phyloP scores from a whole-genome alignment of 371 early-diverging fungal genomes.

The Mucor velutinosus region DNA sequence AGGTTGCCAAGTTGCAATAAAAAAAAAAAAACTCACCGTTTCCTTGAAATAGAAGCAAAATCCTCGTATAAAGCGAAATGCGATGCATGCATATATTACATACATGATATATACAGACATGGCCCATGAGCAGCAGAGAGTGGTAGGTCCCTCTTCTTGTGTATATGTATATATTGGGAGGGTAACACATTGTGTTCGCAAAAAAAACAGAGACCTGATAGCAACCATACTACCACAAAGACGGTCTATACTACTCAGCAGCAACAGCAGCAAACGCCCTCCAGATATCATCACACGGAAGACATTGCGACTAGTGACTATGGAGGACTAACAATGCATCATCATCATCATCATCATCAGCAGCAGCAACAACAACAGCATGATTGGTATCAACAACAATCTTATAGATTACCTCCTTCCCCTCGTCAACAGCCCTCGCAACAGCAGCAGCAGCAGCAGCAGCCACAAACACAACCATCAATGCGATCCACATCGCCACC shows the following conservation, averaged over 20 bases:
- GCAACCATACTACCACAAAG: neutral
- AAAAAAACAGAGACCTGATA: constrained; percentile 3
- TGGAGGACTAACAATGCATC: constrained; percentile 1
- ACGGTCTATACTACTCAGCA: neutral
- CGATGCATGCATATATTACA: constrained; percentile 61
- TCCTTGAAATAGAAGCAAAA: constrained; percentile 44
- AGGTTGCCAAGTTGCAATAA: neutral
- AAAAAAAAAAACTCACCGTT: neutral
- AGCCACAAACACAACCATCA: neutral
- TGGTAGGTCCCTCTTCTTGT: neutral
- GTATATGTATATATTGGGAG: neutral
- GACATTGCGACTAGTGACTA: neutral
- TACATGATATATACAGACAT: constrained; percentile 62
- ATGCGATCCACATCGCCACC: constrained; percentile 4
- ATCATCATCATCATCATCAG: constrained; percentile 3
- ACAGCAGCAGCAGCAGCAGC: neutral
- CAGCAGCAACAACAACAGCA: constrained; percentile 10
- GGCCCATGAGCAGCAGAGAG: constrained; percentile 24
- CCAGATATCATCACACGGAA: neutral
- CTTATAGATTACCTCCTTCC: constrained; percentile 20
- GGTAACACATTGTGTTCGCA: constrained; percentile 3
- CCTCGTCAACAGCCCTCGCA: constrained; percentile 13
- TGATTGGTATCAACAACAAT: constrained; percentile 20
- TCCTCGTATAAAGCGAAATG: constrained; percentile 58
- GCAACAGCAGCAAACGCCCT: neutral